Evolutionary conservation across 169 alveolate species (phyloP).

Genomic region (Cyclospora cayetanensis): DNA sequence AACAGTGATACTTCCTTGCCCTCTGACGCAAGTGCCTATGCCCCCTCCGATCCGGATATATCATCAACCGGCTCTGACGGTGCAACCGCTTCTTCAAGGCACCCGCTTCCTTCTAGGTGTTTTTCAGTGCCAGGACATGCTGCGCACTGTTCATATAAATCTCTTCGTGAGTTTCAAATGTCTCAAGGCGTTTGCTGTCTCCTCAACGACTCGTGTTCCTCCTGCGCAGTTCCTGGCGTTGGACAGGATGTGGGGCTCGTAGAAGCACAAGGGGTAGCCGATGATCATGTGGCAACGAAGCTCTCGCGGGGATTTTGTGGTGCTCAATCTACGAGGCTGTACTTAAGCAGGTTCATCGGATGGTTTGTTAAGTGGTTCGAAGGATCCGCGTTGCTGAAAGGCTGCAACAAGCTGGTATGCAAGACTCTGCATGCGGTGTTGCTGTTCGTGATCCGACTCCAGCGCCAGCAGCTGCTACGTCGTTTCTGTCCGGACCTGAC

Average conservation of each 20-base stretch:
- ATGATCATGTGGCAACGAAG: background rate
- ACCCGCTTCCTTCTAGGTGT: background rate
- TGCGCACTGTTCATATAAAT: background rate
- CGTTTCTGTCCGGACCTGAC: conserved; percentile 58
- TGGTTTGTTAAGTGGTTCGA: background rate
- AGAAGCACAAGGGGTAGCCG: background rate
- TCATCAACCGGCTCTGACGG: background rate
- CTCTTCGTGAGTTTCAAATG: background rate
- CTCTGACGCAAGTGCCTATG: background rate
- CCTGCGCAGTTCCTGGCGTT: background rate
- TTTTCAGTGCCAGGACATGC: background rate
- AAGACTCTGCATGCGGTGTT: background rate
- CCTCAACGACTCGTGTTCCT: background rate
- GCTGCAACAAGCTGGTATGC: background rate
- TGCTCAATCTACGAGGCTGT: background rate
- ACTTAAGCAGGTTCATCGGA: background rate
- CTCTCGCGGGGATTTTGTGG: background rate
- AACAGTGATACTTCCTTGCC: background rate
- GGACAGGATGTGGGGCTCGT: background rate
- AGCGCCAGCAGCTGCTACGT: conserved; percentile 68
- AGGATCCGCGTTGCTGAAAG: background rate
- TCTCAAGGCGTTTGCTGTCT: background rate
- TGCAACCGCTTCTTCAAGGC: background rate
- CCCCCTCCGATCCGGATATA: background rate
- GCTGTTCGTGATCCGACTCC: conserved; percentile 51